Evolutionary conservation across 768 basidiomycete genomes (phyloP).

Genomic region (Macrolepiota albuminosa): DNA sequence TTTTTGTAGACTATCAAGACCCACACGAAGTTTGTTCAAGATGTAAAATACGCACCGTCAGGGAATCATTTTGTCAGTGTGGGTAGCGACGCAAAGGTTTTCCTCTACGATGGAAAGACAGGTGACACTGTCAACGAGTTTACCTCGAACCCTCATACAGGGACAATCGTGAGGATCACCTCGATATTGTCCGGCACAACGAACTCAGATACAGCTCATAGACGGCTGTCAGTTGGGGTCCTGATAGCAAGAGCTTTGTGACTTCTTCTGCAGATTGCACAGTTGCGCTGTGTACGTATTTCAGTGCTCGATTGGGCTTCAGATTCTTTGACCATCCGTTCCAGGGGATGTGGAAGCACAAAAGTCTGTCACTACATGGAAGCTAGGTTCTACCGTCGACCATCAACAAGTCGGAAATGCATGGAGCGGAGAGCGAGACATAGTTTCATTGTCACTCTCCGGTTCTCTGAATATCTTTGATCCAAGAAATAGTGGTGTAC

Average conservation of each 20-base stretch:
- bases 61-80: slow-evolving; percentile 85
- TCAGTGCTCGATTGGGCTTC: neutral
- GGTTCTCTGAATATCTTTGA: slow-evolving; percentile 85
- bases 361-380: slow-evolving; percentile 66
- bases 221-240: slow-evolving; percentile 80
- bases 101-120: slow-evolving; percentile 87
- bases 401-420: slow-evolving; percentile 86
- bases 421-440: slow-evolving; percentile 68
- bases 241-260: slow-evolving; percentile 65
- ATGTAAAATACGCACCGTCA: slow-evolving; percentile 76
- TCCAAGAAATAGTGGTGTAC: slow-evolving; percentile 56
- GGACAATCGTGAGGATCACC: slow-evolving; percentile 57
- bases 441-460: slow-evolving; percentile 80
- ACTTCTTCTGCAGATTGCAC: slow-evolving; percentile 86
- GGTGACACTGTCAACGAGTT: slow-evolving; percentile 76
- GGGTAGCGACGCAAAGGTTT: slow-evolving; percentile 82
- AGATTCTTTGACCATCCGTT: neutral
- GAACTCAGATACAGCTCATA: slow-evolving; percentile 18
- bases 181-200: neutral
- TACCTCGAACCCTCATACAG: slow-evolving; percentile 64
- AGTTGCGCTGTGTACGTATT: slow-evolving; percentile 74
- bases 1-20: slow-evolving; percentile 66
- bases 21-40: slow-evolving; percentile 91
- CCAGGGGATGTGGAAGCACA: slow-evolving; percentile 78
- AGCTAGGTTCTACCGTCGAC: slow-evolving; percentile 65